These are phyloP conservation scores for Vigna unguiculata DNA, from an alignment of 306 rosid species.

Conservation along the genomic window DNA sequence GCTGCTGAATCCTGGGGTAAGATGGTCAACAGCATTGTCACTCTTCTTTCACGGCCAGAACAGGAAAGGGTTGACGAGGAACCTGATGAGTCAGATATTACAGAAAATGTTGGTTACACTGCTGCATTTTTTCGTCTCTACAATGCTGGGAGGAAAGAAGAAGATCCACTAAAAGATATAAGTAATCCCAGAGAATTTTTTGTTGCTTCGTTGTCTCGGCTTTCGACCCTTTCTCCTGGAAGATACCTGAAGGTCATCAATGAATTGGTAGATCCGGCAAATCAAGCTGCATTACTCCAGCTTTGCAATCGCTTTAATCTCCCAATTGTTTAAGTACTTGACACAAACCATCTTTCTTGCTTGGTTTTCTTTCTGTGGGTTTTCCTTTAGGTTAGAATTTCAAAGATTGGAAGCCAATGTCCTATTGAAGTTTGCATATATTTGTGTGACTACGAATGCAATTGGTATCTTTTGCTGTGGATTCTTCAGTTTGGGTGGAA, in stretches of 20 bases:
- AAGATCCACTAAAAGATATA: constrained; percentile 86
- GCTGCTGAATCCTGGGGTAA: constrained; percentile 86
- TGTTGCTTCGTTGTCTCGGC: constrained; percentile 69
- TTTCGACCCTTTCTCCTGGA: constrained; percentile 72
- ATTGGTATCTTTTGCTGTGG: background rate
- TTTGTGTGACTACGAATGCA: background rate
- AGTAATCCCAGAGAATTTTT: constrained; percentile 79
- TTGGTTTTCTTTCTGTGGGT: background rate
- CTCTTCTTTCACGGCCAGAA: constrained; percentile 92
- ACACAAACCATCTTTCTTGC: background rate
- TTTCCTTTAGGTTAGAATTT: background rate
- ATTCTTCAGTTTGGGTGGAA: too few relatives aligned
- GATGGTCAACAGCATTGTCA: constrained; percentile 87
- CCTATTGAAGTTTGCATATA: background rate
- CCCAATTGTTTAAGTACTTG: constrained; percentile 54
- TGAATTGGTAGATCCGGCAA: constrained; percentile 73
- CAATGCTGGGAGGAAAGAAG: constrained; percentile 95
- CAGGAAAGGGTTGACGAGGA: constrained; percentile 87
- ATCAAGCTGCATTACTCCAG: constrained; percentile 84
- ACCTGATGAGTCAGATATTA: constrained; percentile 87
- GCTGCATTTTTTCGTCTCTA: constrained; percentile 86
- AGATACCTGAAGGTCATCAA: constrained; percentile 73
- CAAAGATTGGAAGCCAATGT: background rate
- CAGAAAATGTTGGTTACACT: constrained; percentile 88
- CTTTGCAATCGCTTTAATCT: constrained; percentile 74